A percentile compares a stretch with the other conserved stretches of the same genome.
Conservation (phyloP, 305 asterid genomes). For the Fraxinus floribunda region DNA sequence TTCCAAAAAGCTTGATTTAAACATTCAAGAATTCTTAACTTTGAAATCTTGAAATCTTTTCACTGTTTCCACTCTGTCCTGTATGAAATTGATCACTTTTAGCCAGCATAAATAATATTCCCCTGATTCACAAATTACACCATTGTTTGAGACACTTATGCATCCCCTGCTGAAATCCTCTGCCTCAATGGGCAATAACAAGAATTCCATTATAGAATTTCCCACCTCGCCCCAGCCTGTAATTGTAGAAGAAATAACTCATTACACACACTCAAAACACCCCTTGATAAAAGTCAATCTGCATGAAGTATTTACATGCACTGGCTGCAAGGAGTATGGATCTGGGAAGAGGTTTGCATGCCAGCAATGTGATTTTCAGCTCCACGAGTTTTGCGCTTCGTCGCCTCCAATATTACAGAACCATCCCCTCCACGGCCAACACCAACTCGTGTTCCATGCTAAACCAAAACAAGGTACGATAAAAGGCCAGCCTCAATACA, state of each 20-base stretch:
- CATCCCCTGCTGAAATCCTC: slow-evolving; percentile 23
- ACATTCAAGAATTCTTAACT: background rate
- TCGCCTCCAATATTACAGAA: slow-evolving; percentile 51
- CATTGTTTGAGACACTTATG: background rate
- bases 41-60: background rate
- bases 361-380: slow-evolving; percentile 73
- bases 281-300: slow-evolving; percentile 48
- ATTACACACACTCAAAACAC: slow-evolving; percentile 64
- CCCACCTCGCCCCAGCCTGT: slow-evolving; percentile 49
- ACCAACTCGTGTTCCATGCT: slow-evolving; percentile 75
- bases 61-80: background rate
- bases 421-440: slow-evolving; percentile 85
- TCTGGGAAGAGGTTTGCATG: slow-evolving; percentile 70
- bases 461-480: slow-evolving; percentile 61
- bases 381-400: slow-evolving; percentile 69
- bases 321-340: slow-evolving; percentile 81
- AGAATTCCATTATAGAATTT: slow-evolving; percentile 27
- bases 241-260: slow-evolving; percentile 42
- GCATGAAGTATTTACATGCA: slow-evolving; percentile 53
- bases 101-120: slow-evolving; percentile 40
- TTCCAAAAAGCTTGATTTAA: background rate
- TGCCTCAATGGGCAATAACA: slow-evolving; percentile 22
- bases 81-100: slow-evolving; percentile 25
- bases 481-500: background rate
- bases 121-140: slow-evolving; percentile 18